Conservation (phyloP, 371 early-diverging fungal species). For the Mortierella sp. region DNA sequence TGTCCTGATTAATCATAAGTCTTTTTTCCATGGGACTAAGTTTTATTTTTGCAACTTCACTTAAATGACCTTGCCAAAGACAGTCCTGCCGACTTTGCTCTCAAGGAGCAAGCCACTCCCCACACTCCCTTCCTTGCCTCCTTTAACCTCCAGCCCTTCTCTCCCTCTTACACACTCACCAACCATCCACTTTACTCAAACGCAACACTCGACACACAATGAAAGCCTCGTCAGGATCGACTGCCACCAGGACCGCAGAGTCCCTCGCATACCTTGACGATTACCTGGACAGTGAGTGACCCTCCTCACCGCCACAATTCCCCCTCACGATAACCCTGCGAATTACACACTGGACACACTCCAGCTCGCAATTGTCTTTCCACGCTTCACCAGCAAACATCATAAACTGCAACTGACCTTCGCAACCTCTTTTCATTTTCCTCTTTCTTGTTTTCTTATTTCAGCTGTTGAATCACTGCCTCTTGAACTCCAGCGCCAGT, state of each 20-base stretch:
- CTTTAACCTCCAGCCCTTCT: background rate
- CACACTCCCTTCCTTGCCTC: background rate
- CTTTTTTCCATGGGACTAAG: conserved; percentile 6
- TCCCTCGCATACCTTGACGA: conserved; percentile 84
- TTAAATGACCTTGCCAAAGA: background rate
- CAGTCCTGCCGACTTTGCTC: background rate
- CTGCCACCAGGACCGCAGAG: conserved; percentile 55
- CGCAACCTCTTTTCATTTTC: background rate
- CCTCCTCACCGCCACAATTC: background rate
- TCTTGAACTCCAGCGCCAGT: conserved; percentile 89
- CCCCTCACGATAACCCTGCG: background rate
- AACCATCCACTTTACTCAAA: background rate
- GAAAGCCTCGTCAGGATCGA: conserved; percentile 53
- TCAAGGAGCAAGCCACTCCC: background rate
- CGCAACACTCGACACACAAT: conserved; percentile 21
- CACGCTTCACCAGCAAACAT: background rate
- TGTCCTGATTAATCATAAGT: background rate
- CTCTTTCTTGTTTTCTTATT: background rate
- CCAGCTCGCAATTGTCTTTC: background rate
- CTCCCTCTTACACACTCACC: background rate
- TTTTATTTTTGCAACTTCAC: background rate
- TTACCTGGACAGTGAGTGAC: conserved; percentile 84
- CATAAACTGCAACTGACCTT: background rate
- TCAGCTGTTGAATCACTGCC: conserved; percentile 92
- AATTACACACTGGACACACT: background rate